Evolutionary conservation across 345 rosid genomes (phyloP).

Genomic region (Kernera saxatilis): DNA sequence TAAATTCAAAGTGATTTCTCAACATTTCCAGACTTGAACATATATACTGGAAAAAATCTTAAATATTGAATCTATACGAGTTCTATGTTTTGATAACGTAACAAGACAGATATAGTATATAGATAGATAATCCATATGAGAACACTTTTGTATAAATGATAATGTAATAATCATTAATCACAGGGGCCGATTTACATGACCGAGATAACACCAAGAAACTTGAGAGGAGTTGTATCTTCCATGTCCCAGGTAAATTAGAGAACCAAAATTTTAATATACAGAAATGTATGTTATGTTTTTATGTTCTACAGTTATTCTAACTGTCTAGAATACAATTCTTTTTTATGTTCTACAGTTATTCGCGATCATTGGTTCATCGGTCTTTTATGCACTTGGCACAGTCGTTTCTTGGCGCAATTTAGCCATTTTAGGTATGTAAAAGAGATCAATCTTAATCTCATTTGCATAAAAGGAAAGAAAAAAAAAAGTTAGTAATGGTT

Average conservation of each 20-base stretch:
- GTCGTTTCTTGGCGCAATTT: constrained; percentile 21
- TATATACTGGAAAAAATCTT: neutral
- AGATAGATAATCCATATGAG: no score
- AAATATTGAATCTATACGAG: no score
- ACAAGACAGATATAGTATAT: neutral
- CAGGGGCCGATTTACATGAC: constrained; percentile 31
- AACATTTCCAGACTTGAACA: no score
- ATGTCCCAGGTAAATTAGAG: constrained; percentile 12
- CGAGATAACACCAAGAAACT: constrained; percentile 28
- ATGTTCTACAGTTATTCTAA: no score
- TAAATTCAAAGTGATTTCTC: no score
- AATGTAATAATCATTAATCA: neutral
- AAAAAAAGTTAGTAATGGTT: neutral
- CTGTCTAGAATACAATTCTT: neutral
- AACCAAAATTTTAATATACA: neutral
- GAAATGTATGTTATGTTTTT: neutral
- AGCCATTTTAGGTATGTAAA: constrained; percentile 22
- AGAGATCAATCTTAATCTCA: neutral
- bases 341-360: constrained; percentile 8
- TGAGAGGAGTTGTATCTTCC: constrained; percentile 25
- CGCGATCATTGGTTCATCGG: constrained; percentile 4
- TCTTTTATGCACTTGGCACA: constrained; percentile 11
- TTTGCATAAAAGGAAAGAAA: neutral
- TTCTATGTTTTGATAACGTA: neutral
- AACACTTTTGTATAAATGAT: neutral